Base-by-base conservation (phyloP, 2,329 filamentous ascomycete species). In the Ceratocystis lukuohia region DNA sequence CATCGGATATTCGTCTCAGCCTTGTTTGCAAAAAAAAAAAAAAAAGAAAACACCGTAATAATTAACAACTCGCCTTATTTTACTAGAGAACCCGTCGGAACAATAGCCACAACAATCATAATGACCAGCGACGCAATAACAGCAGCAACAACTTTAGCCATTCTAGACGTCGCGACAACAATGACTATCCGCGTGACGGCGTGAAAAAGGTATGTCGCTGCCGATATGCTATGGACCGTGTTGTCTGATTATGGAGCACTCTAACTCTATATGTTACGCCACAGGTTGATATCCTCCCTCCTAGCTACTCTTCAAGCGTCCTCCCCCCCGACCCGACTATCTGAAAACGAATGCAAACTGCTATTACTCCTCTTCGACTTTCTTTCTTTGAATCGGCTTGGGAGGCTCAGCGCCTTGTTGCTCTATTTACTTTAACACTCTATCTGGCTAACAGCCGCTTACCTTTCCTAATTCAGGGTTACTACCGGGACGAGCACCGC, bases 131-230 rank as follows among this genome's bases (percentile, higher is more conserved):
- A n/a, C 20, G 50, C n/a, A 48, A 57, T 59, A 62, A 65, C 25
- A 48, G 37, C 57, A 33, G 37, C 25, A 57, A 61, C 63, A 65
- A 48, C 33, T 37, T 56, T 25, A 45, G 53, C 37, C 28, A 48
- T 41, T 57, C 10, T 25, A 68, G 64, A 68, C 66, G 64, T 66
- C 66, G 66, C 59, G 66, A 68, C 64, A 65, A 65, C 66, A 64
- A 64, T 67, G 66, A 68, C 37, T 66, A 63, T 59, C 66, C 66
- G 46, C 66, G 66, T 62, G 66, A 68, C 61, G 89, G 89, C 77
- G 84, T 93, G 75, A 92, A 87, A 91, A 95, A 95, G 91, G 91
- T 93, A 76, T 59, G 73, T 68, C 20, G 28, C 12, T 25, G 46
- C 28, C 15, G 12, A 48, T 17, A 46, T 41, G 28, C 22, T 10